phyloP scores from a whole-genome alignment of 176 grass and related monocot species.

The Ananas comosus region DNA sequence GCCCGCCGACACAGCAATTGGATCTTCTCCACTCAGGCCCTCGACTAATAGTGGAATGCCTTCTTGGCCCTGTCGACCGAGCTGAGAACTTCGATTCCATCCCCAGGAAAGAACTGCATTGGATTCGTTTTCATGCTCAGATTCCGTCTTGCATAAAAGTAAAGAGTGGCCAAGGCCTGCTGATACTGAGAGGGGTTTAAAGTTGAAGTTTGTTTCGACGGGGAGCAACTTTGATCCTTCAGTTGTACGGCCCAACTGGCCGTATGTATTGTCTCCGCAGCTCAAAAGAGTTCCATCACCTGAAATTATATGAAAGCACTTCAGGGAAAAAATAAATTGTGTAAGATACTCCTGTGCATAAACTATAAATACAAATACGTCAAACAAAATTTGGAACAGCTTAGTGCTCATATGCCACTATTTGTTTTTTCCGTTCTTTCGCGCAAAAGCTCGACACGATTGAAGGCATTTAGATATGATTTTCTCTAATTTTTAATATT shows the following conservation, averaged over 20 bases:
- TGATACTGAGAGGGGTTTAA: slow-evolving; percentile 50
- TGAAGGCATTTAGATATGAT: too few relatives aligned
- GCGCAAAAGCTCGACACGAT: too few relatives aligned
- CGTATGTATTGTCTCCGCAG: slow-evolving; percentile 69
- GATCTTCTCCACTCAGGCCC: slow-evolving; percentile 35
- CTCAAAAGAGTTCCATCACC: slow-evolving; percentile 54
- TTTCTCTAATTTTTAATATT: too few relatives aligned
- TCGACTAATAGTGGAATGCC: slow-evolving; percentile 43
- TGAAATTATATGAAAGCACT: slow-evolving; percentile 28
- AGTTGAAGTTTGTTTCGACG: slow-evolving; percentile 24
- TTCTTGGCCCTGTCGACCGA: slow-evolving; percentile 49
- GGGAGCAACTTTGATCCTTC: slow-evolving; percentile 38
- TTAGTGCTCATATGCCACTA: too few relatives aligned
- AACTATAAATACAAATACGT: too few relatives aligned
- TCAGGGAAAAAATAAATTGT: too few relatives aligned
- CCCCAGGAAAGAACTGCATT: slow-evolving; percentile 61
- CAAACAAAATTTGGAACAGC: too few relatives aligned
- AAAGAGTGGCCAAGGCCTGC: slow-evolving; percentile 80
- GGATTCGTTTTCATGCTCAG: slow-evolving; percentile 10
- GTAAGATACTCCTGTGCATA: too few relatives aligned
- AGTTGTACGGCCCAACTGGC: slow-evolving; percentile 60
- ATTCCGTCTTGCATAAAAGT: slow-evolving; percentile 36
- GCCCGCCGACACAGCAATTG: slow-evolving; percentile 45
- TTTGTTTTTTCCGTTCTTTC: too few relatives aligned
- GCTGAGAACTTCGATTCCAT: slow-evolving; percentile 82